Conservation (phyloP, 2,329 filamentous ascomycete species). For the Pestalotiopsis sp. region DNA sequence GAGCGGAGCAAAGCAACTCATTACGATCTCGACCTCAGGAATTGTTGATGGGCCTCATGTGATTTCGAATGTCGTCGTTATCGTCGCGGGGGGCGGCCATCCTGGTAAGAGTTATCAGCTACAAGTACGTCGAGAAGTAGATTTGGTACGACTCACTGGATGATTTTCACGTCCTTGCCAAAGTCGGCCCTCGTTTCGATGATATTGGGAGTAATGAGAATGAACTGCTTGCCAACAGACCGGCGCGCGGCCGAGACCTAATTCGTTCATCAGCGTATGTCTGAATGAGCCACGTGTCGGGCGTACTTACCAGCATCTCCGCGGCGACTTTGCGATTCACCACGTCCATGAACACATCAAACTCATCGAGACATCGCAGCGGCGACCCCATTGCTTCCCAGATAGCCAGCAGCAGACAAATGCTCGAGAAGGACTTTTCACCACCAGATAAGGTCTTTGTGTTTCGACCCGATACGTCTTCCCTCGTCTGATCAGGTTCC, state of each 20-base stretch:
- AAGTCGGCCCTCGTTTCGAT: constrained; percentile 62
- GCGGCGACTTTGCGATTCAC: constrained; percentile 93
- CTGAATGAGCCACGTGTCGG: not conserved
- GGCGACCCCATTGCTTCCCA: constrained; percentile 99
- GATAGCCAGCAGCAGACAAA: constrained; percentile 86
- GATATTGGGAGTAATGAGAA: constrained; percentile 92
- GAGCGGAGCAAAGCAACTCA: not conserved
- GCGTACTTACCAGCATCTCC: constrained; percentile 76
- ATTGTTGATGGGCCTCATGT: not conserved
- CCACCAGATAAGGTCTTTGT: constrained; percentile 93
- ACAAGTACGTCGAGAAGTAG: not conserved
- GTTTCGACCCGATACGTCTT: constrained; percentile 69
- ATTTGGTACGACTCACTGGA: constrained; percentile 53
- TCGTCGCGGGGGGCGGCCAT: not conserved
- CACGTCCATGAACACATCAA: constrained; percentile 99
- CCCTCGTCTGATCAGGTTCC: constrained; percentile 68
- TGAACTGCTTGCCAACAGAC: constrained; percentile 88
- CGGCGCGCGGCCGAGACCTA: constrained; percentile 82
- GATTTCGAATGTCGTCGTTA: not conserved
- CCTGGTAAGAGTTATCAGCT: not conserved
- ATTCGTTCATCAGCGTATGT: not conserved
- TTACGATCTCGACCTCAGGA: not conserved
- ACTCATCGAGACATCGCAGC: constrained; percentile 93
- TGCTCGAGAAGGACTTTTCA: constrained; percentile 97
- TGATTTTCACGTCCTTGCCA: constrained; percentile 74